These are phyloP conservation scores for Diphasiastrum complanatum DNA, from an alignment of 83 land plant genomes.

Conservation along the genomic window DNA sequence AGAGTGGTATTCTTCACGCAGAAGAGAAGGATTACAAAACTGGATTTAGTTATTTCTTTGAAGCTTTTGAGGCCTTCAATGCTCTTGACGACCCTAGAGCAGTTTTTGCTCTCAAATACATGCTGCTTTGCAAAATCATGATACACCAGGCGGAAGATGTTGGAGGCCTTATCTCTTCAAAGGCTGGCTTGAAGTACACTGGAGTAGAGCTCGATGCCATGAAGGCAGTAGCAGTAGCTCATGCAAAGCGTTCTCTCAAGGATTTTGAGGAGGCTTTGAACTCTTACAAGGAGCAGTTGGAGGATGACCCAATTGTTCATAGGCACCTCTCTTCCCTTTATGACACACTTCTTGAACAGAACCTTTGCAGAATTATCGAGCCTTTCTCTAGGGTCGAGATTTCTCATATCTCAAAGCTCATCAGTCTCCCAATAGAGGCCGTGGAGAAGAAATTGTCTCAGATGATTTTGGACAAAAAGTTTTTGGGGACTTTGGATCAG, in stretches of 20 bases:
- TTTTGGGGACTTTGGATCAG: conserved; percentile 83
- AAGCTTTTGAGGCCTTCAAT: conserved; percentile 87
- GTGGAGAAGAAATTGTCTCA: conserved; percentile 85
- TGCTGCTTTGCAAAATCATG: conserved; percentile 92
- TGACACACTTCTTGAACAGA: conserved; percentile 84
- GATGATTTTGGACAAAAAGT: conserved; percentile 87
- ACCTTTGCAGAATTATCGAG: conserved; percentile 74
- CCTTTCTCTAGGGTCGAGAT: conserved; percentile 84
- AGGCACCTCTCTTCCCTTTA: conserved; percentile 77
- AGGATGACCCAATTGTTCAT: conserved; percentile 86
- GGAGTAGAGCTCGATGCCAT: conserved; percentile 85
- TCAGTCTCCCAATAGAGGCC: conserved; percentile 62
- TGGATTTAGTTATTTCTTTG: conserved; percentile 80
- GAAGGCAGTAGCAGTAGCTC: conserved; percentile 83
- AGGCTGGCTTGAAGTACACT: conserved; percentile 66
- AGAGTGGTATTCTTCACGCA: conserved; percentile 82
- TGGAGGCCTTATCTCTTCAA: conserved; percentile 71
- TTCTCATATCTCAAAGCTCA: conserved; percentile 66
- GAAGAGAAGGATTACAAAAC: conserved; percentile 88
- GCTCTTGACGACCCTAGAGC: conserved; percentile 81
- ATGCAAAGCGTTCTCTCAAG: conserved; percentile 65
- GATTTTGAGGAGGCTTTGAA: conserved; percentile 59
- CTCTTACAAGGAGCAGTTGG: conserved; percentile 56
- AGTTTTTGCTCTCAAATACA: conserved; percentile 70
- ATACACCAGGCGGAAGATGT: conserved; percentile 81